Evolutionary conservation across 495 filamentous ascomycete species (phyloP).

Genomic region (Penicillium egyptiacum): DNA sequence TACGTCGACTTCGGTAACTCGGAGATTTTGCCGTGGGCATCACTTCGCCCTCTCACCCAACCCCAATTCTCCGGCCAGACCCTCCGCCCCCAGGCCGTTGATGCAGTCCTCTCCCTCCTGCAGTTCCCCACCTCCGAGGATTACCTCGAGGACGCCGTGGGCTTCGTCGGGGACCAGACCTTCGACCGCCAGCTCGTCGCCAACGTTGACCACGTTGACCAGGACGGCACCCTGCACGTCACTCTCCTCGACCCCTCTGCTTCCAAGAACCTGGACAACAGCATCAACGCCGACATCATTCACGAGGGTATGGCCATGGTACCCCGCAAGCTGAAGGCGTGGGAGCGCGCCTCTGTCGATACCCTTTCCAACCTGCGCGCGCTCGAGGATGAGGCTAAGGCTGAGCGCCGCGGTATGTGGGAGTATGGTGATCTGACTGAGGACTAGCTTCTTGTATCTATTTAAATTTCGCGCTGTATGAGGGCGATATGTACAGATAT

Average conservation of each 20-base stretch:
- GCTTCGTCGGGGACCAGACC: slow-evolving; percentile 66
- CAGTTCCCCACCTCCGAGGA: slow-evolving; percentile 77
- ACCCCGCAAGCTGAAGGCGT: slow-evolving; percentile 80
- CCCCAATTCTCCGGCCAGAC: slow-evolving; percentile 74
- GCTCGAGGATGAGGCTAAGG: slow-evolving; percentile 73
- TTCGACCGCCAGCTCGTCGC: slow-evolving; percentile 74
- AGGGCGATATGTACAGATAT: slow-evolving; percentile 22
- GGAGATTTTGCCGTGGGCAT: slow-evolving; percentile 79
- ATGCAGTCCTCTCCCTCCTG: slow-evolving; percentile 83
- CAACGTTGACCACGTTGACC: slow-evolving; percentile 78
- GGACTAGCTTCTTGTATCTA: slow-evolving; percentile 54
- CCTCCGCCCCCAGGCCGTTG: slow-evolving; percentile 81
- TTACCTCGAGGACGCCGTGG: slow-evolving; percentile 76
- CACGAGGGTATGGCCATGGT: slow-evolving; percentile 85
- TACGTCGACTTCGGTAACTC: slow-evolving; percentile 98
- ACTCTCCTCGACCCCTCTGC: slow-evolving; percentile 75
- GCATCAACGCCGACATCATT: slow-evolving; percentile 83
- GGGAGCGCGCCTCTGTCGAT: slow-evolving; percentile 74
- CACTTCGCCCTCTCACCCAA: slow-evolving; percentile 73
- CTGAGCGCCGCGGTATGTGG: slow-evolving; percentile 82
- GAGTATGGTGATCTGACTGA: slow-evolving; percentile 96
- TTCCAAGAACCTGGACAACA: slow-evolving; percentile 64
- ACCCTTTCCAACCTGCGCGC: slow-evolving; percentile 64
- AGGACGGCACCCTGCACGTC: slow-evolving; percentile 76
- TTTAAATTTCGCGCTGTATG: slow-evolving; percentile 17